Percentiles rank a stretch among this genome's conserved stretches.
Conservation (phyloP, 2,329 filamentous ascomycete species). For the Aspergillus sp. region DNA sequence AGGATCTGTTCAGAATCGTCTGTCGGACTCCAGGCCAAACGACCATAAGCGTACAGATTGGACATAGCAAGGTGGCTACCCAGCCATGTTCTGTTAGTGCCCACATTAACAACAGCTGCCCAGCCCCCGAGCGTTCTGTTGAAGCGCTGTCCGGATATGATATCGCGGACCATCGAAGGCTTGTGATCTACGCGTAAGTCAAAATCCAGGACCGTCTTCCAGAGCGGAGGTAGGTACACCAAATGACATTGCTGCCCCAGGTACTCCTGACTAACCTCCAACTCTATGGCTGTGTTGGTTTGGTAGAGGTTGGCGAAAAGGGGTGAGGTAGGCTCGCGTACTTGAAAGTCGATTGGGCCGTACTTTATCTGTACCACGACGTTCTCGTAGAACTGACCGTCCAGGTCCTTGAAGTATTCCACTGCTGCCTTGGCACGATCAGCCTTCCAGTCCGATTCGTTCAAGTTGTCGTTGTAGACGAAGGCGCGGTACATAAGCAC, state of each 20-base stretch:
- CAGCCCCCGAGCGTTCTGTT: slow-evolving; percentile 60
- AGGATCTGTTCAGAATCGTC: slow-evolving; percentile 54
- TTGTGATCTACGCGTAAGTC: slow-evolving; percentile 63
- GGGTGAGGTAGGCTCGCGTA: slow-evolving; percentile 67
- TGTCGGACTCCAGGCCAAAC: slow-evolving; percentile 65
- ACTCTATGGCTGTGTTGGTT: slow-evolving; percentile 60
- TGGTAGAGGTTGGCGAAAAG: slow-evolving; percentile 58
- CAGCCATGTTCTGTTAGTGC: slow-evolving; percentile 66
- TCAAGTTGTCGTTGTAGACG: slow-evolving; percentile 63
- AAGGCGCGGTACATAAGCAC: slow-evolving; percentile 72
- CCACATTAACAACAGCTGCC: slow-evolving; percentile 68
- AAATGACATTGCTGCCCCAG: slow-evolving; percentile 70
- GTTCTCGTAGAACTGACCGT: slow-evolving; percentile 68
- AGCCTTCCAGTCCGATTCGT: slow-evolving; percentile 62
- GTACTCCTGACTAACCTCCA: slow-evolving; percentile 70
- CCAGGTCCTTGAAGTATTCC: slow-evolving; percentile 65
- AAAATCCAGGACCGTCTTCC: slow-evolving; percentile 68
- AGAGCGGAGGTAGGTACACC: slow-evolving; percentile 68
- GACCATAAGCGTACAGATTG: slow-evolving; percentile 70
- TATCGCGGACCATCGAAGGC: slow-evolving; percentile 59
- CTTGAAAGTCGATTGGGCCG: slow-evolving; percentile 73
- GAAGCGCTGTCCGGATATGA: slow-evolving; percentile 63
- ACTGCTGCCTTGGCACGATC: slow-evolving; percentile 72
- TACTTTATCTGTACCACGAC: slow-evolving; percentile 74
- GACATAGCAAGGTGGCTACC: slow-evolving; percentile 70